phyloP scores from a whole-genome alignment of 306 rosid genomes.

The Potentilla sterilis region DNA sequence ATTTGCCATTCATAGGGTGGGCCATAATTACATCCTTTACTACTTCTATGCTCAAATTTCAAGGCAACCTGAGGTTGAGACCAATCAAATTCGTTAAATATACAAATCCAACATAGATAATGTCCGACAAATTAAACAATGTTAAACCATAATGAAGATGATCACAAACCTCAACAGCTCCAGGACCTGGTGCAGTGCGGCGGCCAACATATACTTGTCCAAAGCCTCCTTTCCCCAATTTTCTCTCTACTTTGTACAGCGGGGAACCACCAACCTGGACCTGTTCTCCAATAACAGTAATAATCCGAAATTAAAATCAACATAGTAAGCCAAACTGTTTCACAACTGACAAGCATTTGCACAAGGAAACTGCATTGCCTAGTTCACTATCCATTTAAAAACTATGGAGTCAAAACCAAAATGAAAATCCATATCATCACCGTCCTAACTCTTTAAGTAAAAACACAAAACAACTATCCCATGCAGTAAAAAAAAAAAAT shows the following conservation, averaged over 20 bases:
- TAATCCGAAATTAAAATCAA: neutral
- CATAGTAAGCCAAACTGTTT: neutral
- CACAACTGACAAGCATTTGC: neutral
- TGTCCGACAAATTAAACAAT: neutral
- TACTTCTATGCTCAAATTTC: constrained; percentile 90
- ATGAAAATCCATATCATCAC: neutral
- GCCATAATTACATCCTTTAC: constrained; percentile 89
- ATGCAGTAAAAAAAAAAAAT: neutral
- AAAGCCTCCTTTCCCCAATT: constrained; percentile 86
- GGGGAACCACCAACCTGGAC: constrained; percentile 59
- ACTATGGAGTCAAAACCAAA: neutral
- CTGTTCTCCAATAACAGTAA: constrained; percentile 30
- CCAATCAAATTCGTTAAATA: neutral
- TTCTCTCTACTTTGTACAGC: constrained; percentile 37
- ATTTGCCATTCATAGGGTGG: constrained; percentile 97
- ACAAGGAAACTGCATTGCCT: neutral
- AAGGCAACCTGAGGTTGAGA: constrained; percentile 70
- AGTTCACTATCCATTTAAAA: neutral
- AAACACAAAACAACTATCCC: neutral
- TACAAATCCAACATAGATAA: constrained; percentile 7
- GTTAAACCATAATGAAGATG: neutral
- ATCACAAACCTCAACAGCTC: constrained; percentile 65
- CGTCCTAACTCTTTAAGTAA: neutral
- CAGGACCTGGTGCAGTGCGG: constrained; percentile 52
- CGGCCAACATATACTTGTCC: constrained; percentile 93